A percentile compares a stretch with the other conserved stretches of the same genome.
Evolutionary conservation across 176 grass and related monocot species (phyloP).

Genomic region (Tillandsia fasciculata): DNA sequence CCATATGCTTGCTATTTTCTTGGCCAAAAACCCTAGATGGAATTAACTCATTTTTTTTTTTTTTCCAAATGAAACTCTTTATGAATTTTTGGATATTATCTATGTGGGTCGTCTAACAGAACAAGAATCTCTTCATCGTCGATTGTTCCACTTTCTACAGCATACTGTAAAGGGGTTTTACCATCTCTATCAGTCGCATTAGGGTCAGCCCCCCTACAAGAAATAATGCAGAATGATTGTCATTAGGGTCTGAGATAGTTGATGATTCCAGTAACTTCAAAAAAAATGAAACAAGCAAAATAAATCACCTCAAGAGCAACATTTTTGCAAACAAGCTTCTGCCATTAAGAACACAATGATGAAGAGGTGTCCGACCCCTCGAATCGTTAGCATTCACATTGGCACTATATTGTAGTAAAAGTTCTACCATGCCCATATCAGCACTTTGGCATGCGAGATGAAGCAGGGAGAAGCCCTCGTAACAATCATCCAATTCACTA

Average conservation of each 20-base stretch:
- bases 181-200: conserved; percentile 46
- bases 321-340: conserved; percentile 43
- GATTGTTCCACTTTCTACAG: conserved; percentile 60
- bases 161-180: conserved; percentile 76
- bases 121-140: conserved; percentile 80
- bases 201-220: conserved; percentile 70
- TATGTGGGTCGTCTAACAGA: conserved; percentile 74
- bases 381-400: conserved; percentile 58
- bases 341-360: conserved; percentile 84
- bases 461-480: conserved; percentile 69
- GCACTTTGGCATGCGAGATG: conserved; percentile 71
- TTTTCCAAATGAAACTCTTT: conserved; percentile 13
- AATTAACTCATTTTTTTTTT: conserved; percentile 2
- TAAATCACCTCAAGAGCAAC: conserved; percentile 69
- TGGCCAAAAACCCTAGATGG: not conserved
- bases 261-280: not conserved
- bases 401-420: conserved; percentile 89
- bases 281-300: not conserved
- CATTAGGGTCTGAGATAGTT: not conserved
- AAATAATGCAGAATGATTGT: not conserved
- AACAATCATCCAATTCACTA: conserved; percentile 26
- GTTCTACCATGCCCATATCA: conserved; percentile 91
- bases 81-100: conserved; percentile 24
- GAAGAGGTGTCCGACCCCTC: conserved; percentile 61
- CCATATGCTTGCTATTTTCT: not conserved